Evolutionary conservation across 768 basidiomycete genomes (phyloP), one percentile per base, ranked within the genome.

Genomic region (Fomitopsis pulvina): DNA sequence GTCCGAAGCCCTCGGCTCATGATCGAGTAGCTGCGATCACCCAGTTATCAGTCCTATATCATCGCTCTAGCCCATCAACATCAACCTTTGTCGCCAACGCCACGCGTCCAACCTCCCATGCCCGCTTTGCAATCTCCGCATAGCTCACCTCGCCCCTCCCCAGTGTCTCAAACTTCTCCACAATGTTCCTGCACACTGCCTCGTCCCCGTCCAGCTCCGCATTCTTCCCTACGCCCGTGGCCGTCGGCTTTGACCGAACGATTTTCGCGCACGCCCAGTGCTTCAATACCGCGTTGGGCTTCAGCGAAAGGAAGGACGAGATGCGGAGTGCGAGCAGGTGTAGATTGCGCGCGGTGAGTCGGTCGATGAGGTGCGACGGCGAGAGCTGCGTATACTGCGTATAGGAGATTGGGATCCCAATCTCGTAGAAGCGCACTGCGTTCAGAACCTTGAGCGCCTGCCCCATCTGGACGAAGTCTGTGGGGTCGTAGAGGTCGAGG

Each of bases 181-280:
- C 93, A 51, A 99, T 95, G 50, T 80, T 66, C 42, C 72, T 72
- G 61, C 92, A 93, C 10, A 95, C 72, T 38, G 82, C 83, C 30
- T 85, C 85, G 56, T 96, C 93, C 20, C 79, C 83, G 18, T 69
- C 70, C 11, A 81, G 68, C 11, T 83, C 82, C 2, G 70, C 69
- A 50, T 82, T 79, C 48, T 71, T 67, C 4, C 75, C 78, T 10
- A 74, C 63, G 16, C 75, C 79, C 22, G 76, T 73, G 0, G 78
- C 66, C 0, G 79, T 72, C 0, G 85, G 72, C 53, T 81, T 80
- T 10, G 90, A 83, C 14, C 78, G 80, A 42, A 81, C 65, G 50
- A 99, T 96, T 66, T 96, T 95, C 1, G 91, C 86, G 52, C 83
- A 84, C 1, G 96, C 96, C 96, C 96, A 99, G 62, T 98, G 95